Percentiles rank a stretch among this genome's conserved stretches.
phyloP scores from a whole-genome alignment of 768 basidiomycete genomes.

The Hericium rajendrae region DNA sequence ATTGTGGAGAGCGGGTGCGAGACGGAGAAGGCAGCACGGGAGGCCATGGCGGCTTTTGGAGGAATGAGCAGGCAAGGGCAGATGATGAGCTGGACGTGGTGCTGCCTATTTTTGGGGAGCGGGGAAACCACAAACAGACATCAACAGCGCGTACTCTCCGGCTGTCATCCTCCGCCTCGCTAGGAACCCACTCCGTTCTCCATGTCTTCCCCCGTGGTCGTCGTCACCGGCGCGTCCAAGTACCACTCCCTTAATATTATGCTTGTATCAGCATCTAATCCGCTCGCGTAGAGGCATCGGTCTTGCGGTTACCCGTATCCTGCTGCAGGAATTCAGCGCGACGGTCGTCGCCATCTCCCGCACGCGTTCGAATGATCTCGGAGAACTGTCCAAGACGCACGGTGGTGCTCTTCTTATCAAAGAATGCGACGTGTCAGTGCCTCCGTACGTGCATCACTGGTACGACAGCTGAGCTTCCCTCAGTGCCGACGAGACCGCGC shows the following conservation, averaged over 20 bases:
- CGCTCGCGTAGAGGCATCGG: slow-evolving; percentile 51
- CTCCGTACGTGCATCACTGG: background rate
- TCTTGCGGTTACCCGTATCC: slow-evolving; percentile 60
- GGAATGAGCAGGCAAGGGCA: slow-evolving; percentile 22
- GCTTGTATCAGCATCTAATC: slow-evolving; percentile 16
- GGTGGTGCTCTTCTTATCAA: slow-evolving; percentile 37
- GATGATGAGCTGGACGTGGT: background rate
- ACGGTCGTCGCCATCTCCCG: slow-evolving; percentile 74
- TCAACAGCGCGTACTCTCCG: slow-evolving; percentile 4
- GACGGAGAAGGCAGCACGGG: slow-evolving; percentile 60
- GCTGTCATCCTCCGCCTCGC: slow-evolving; percentile 4
- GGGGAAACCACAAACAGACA: background rate
- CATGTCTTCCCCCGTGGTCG: slow-evolving; percentile 44
- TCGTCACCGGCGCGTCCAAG: slow-evolving; percentile 86
- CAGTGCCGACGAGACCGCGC: slow-evolving; percentile 51
- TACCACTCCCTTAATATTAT: slow-evolving; percentile 16
- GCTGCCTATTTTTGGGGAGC: slow-evolving; percentile 5
- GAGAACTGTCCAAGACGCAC: slow-evolving; percentile 34
- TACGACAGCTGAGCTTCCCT: slow-evolving; percentile 1
- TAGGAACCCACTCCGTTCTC: background rate
- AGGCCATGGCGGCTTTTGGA: slow-evolving; percentile 18
- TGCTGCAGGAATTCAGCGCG: slow-evolving; percentile 53
- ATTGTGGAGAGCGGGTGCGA: slow-evolving; percentile 38
- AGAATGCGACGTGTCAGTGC: slow-evolving; percentile 69
- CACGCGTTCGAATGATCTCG: slow-evolving; percentile 54